Evolutionary conservation across 163 green algal species (phyloP).

Genomic region (Scenedesmus sp.): DNA sequence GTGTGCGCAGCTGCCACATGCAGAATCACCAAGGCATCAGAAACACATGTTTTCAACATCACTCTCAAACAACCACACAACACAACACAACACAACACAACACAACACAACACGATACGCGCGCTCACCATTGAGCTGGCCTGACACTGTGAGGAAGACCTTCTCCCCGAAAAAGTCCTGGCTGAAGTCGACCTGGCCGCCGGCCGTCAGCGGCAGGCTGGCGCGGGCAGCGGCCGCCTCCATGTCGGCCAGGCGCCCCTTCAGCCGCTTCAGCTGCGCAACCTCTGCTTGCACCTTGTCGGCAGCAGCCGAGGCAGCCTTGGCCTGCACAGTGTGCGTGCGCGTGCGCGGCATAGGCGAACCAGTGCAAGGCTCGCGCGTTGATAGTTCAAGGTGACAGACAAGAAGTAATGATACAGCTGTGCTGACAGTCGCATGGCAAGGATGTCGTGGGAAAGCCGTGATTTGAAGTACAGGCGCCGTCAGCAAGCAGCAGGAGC

Average conservation of each 20-base stretch:
- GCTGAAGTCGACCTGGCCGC: slow-evolving; percentile 79
- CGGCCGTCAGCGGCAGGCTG: not conserved
- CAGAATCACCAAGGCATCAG: too few relatives aligned
- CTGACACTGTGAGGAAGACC: slow-evolving; percentile 93
- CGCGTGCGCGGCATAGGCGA: too few relatives aligned
- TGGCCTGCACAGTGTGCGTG: not conserved
- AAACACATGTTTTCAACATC: too few relatives aligned
- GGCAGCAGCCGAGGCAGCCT: slow-evolving; percentile 8
- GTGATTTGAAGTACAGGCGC: too few relatives aligned
- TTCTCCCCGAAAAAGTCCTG: slow-evolving; percentile 93
- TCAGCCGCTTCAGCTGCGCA: slow-evolving; percentile 22
- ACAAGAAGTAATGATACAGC: too few relatives aligned
- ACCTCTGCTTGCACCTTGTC: not conserved
- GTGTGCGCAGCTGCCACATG: too few relatives aligned
- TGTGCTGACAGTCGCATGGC: too few relatives aligned
- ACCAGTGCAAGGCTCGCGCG: too few relatives aligned
- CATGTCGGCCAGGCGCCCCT: slow-evolving; percentile 24
- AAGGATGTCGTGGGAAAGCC: too few relatives aligned
- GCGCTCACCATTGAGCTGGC: slow-evolving; percentile 78
- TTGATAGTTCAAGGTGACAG: too few relatives aligned
- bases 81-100: not conserved
- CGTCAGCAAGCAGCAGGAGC: not conserved
- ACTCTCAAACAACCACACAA: too few relatives aligned
- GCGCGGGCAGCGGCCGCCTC: slow-evolving; percentile 29
- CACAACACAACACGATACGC: not conserved